Conservation (phyloP, 2,329 filamentous ascomycete genomes). For the Fragosphaeria purpurea region DNA sequence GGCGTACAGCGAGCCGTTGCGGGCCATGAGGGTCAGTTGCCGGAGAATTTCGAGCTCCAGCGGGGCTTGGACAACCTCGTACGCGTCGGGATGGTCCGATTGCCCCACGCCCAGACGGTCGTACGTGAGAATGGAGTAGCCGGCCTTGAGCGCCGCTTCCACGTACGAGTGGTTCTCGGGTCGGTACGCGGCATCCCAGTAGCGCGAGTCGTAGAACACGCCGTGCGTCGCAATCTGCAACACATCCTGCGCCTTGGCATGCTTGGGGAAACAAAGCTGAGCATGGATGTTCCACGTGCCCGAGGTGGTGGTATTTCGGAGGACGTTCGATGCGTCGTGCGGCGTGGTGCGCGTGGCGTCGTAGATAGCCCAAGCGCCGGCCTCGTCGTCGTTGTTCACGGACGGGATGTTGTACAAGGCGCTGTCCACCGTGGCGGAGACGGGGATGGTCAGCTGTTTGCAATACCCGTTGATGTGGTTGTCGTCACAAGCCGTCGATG, state of each 20-base stretch:
- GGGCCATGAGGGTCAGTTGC: conserved; percentile 25
- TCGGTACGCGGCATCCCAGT: conserved; percentile 22
- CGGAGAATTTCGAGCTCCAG: conserved; percentile 28
- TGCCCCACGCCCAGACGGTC: conserved; percentile 27
- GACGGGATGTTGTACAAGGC: not conserved
- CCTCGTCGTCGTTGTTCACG: not conserved
- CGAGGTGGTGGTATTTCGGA: conserved; percentile 7
- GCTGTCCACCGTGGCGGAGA: not conserved
- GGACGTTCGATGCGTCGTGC: not conserved
- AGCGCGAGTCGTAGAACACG: conserved; percentile 19
- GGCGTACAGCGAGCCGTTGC: conserved; percentile 21
- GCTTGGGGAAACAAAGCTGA: conserved; percentile 12
- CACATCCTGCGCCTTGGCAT: conserved; percentile 8
- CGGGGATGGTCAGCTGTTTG: conserved; percentile 1
- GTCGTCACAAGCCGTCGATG: not conserved
- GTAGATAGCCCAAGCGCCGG: conserved; percentile 5
- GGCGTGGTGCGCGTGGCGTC: conserved; percentile 10
- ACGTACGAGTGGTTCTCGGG: conserved; percentile 26
- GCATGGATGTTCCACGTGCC: conserved; percentile 13
- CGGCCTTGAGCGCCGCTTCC: conserved; percentile 22
- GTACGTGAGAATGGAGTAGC: conserved; percentile 29
- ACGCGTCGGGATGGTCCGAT: conserved; percentile 27
- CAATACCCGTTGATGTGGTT: not conserved
- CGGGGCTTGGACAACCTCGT: conserved; percentile 27
- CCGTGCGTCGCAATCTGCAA: conserved; percentile 30